A percentile compares a stretch with the other conserved stretches of the same genome.
Evolutionary conservation across 176 grass and related monocot genomes (phyloP).

Genomic region (Phoenix dactylifera): DNA sequence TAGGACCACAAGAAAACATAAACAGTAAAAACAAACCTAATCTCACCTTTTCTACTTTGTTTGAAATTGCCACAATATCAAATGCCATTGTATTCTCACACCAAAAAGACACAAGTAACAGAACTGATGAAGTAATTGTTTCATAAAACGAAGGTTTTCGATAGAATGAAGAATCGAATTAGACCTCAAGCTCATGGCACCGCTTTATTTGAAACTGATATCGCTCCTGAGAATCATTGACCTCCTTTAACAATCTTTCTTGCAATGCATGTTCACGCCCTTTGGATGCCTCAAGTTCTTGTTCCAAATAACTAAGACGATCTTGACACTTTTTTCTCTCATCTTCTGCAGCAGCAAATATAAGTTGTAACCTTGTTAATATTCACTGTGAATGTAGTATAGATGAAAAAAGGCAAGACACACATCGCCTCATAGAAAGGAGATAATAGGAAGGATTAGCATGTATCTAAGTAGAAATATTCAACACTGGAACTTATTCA

Average conservation of each 20-base stretch:
- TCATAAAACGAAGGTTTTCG: background rate
- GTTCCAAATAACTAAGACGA: conserved; percentile 51
- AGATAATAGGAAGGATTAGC: no score
- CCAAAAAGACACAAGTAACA: no score
- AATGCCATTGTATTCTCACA: no score
- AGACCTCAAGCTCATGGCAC: conserved; percentile 74
- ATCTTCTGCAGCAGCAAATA: conserved; percentile 47
- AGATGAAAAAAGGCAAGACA: background rate
- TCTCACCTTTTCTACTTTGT: no score
- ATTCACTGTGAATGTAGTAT: background rate
- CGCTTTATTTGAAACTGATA: conserved; percentile 58
- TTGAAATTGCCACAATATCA: no score
- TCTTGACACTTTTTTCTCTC: conserved; percentile 61
- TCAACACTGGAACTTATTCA: no score
- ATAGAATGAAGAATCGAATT: no score
- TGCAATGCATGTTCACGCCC: conserved; percentile 66
- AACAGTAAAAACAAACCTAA: no score
- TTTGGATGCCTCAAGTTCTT: conserved; percentile 84
- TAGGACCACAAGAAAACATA: background rate
- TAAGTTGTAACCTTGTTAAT: background rate
- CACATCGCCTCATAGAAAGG: no score
- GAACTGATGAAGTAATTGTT: background rate
- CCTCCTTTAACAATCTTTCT: conserved; percentile 66
- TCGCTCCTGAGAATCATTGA: conserved; percentile 46
- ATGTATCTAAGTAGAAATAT: no score